phyloP scores from a whole-genome alignment of 108 stramenopile genomes.

The Cyclostephanos tholiformis region DNA sequence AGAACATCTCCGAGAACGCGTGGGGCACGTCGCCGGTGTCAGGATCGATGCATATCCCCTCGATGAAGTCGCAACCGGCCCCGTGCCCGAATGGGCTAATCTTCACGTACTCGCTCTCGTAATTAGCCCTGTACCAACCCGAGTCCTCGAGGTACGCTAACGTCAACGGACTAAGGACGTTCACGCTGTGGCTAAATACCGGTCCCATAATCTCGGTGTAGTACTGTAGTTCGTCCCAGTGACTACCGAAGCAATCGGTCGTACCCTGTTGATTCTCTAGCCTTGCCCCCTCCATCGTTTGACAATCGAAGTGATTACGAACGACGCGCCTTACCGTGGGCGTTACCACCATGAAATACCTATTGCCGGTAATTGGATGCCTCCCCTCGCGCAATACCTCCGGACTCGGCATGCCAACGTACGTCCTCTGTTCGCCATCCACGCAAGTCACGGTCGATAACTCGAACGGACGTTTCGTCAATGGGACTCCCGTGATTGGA shows the following conservation, averaged over 20 bases:
- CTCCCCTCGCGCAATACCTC: slow-evolving; percentile 33
- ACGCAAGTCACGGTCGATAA: slow-evolving; percentile 42
- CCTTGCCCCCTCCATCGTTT: slow-evolving; percentile 40
- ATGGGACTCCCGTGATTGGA: slow-evolving; percentile 48
- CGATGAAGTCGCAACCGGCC: slow-evolving; percentile 56
- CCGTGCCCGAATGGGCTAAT: slow-evolving; percentile 53
- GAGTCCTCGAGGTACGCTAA: slow-evolving; percentile 62
- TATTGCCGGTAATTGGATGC: slow-evolving; percentile 41
- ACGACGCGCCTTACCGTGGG: slow-evolving; percentile 57
- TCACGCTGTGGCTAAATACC: slow-evolving; percentile 59
- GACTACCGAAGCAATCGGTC: slow-evolving; percentile 55
- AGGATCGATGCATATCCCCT: slow-evolving; percentile 52
- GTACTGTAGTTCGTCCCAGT: slow-evolving; percentile 51
- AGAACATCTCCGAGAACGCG: slow-evolving; percentile 64
- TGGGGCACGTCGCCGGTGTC: slow-evolving; percentile 56
- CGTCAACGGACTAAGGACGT: slow-evolving; percentile 51
- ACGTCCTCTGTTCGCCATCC: slow-evolving; percentile 26
- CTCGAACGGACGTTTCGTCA: slow-evolving; percentile 55
- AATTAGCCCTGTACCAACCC: slow-evolving; percentile 62
- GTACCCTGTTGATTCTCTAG: slow-evolving; percentile 58
- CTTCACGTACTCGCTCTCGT: slow-evolving; percentile 43
- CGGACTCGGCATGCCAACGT: slow-evolving; percentile 38
- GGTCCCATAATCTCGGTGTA: slow-evolving; percentile 62
- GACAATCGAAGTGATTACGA: slow-evolving; percentile 59
- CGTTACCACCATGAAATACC: slow-evolving; percentile 49